Base-by-base conservation (phyloP, 345 rosid species). In the Bruguiera gymnorhiza region DNA sequence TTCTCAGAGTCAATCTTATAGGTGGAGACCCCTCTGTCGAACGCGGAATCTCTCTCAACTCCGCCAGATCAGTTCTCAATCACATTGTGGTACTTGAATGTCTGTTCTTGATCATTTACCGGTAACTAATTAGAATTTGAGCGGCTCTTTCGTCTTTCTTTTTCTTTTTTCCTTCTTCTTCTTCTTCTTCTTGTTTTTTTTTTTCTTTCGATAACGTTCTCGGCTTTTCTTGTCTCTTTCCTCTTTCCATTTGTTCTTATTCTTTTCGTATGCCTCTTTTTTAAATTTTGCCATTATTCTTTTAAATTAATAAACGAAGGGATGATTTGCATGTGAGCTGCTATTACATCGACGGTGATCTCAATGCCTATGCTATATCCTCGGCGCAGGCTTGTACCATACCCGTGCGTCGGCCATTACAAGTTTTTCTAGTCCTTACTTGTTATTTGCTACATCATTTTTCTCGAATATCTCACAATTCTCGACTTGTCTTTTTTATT, bases 61-160 rank as follows among this genome's bases (percentile, higher is more conserved):
- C 95, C n/a, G 96, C 91, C 8, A 77, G 98, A 80, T 94, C 97
- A 68, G 97, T 91, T 65, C 87, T 94, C 62, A 96, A 94, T 85
- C 97, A 89, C 75, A 82, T 91, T 68, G 85, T 89, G 92, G 98
- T 90, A 71, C 20, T n/a, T 48, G 20, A 10, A 39, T 39, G 16
- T 39, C 48, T 9, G 16, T 10, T 39, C 16, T 39, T 39, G 15
- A 9, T 11, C 48, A 39, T 39, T 39, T 39, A 39, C 16, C 48
- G 13, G 16, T 2, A 39, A 39, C 48, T 9, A 39, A 39, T 10
- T 39, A 39, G 48, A 39, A 9, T 39, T 10, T 39, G 16, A 9
- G 46, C 4, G 16, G 46, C 46, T 11, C 31, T 1, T 27, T 50
- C 11, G 29, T 34, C 9, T 5, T 26, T 3, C 36, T 18, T 51